Evolutionary conservation across 257 asterid genomes (phyloP), one percentile per base, ranked within the genome.

Genomic region (Salvia hispanica): DNA sequence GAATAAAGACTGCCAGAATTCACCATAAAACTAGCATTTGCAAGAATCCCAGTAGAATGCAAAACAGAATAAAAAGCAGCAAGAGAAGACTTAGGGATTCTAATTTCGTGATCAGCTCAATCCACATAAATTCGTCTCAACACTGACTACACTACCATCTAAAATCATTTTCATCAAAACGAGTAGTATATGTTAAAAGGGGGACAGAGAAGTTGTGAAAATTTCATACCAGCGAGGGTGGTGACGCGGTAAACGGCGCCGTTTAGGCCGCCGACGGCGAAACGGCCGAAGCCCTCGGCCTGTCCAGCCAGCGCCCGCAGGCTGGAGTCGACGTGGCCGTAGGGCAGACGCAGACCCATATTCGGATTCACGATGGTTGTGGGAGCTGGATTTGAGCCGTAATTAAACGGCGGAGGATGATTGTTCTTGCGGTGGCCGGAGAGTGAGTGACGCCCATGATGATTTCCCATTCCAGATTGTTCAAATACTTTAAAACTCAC

Each of bases 281-380:
- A 78, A 12, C 95, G 83, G 58, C 96, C 98, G 82, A 89, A 92
- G 13, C 96, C 98, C 89, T 92, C 96, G 18, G 98, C 96, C 64
- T 81, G 87, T 69, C 81, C 91, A 48, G 96, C 91, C 65, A 92
- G 31, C 13, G 89, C 84, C 67, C 90, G 81, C 69, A 92, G 76
- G 82, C 77, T 77, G 68, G 76, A 80, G 71, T 92, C 96, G 14
- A 84, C 93, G 65, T 83, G 92, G 16, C 77, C 65, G 72, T 92
- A 92, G 3, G 96, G 96, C 66, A 92, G 75, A 68, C 67, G 58
- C 73, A 78, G 50, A n/a, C 80, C 85, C 85, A 75, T 77, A 44
- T 47, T 62, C 39, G 76, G 4, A 64, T 75, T 50, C 15, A 15
- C 60, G 28, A 63, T 18, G 42, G 79, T 57, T 69, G 25, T 21